These are phyloP conservation scores for Emmonsia crescens DNA, from an alignment of 2,329 filamentous ascomycete species.

Conservation along the genomic window DNA sequence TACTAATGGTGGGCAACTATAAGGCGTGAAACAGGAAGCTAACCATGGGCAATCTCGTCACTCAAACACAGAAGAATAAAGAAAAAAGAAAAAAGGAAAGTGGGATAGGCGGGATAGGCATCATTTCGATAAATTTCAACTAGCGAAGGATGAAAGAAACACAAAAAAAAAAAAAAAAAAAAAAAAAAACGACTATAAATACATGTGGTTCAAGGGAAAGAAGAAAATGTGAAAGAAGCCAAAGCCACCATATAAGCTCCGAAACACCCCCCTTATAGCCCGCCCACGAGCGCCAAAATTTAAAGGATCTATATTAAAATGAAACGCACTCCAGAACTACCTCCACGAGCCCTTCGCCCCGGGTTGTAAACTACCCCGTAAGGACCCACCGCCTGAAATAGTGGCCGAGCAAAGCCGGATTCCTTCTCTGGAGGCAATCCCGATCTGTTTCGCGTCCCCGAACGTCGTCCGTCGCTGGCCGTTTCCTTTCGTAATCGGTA, in stretches of 20 bases:
- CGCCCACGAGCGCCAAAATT: constrained; percentile 1
- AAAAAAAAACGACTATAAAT: background rate
- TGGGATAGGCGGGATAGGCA: background rate
- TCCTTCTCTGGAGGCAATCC: constrained; percentile 28
- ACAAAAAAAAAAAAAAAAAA: background rate
- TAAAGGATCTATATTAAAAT: constrained; percentile 3
- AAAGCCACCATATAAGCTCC: background rate
- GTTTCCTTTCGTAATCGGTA: constrained; percentile 47
- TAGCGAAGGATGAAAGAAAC: background rate
- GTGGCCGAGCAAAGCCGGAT: constrained; percentile 30
- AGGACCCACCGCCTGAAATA: constrained; percentile 23
- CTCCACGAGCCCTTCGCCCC: constrained; percentile 20
- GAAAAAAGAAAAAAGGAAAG: background rate
- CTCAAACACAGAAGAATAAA: background rate
- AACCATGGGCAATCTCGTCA: background rate
- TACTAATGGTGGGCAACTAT: background rate
- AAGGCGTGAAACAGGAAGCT: background rate
- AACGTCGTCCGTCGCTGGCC: constrained; percentile 33
- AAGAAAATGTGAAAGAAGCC: background rate
- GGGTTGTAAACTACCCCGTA: constrained; percentile 23
- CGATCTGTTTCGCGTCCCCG: constrained; percentile 31
- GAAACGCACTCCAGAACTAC: constrained; percentile 11
- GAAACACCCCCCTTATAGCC: constrained; percentile 1
- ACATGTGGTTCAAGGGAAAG: background rate
- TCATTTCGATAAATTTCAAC: background rate